Percentiles rank a stretch among this genome's conserved stretches.
Evolutionary conservation across 139 green algal species (phyloP).

Genomic region (Ulvella scutata): DNA sequence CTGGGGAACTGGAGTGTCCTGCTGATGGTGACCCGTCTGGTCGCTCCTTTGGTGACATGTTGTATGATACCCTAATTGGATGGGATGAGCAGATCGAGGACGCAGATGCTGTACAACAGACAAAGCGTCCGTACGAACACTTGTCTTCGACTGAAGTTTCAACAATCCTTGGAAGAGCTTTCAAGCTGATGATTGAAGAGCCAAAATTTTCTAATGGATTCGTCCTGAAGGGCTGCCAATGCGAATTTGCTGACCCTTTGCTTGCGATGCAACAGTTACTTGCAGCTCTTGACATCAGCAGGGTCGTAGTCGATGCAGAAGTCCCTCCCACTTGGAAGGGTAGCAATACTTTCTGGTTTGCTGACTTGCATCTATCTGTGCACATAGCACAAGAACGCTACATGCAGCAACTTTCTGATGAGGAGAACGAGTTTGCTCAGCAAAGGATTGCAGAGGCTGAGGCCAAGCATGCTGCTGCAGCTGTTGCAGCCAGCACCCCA

Average conservation of each 20-base stretch:
- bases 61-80: neutral
- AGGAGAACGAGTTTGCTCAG: too few relatives aligned
- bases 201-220: neutral
- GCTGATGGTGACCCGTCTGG: neutral
- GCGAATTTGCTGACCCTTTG: neutral
- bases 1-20: constrained; percentile 17
- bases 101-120: neutral
- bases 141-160: too few relatives aligned
- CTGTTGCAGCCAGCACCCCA: too few relatives aligned
- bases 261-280: too few relatives aligned
- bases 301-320: too few relatives aligned
- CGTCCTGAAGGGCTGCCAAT: neutral
- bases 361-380: neutral
- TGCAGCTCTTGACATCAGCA: too few relatives aligned
- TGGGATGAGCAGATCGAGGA: too few relatives aligned
- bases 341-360: neutral
- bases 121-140: too few relatives aligned
- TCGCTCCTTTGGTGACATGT: neutral
- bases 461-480: too few relatives aligned
- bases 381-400: neutral
- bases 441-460: too few relatives aligned
- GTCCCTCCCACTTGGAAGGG: neutral
- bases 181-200: too few relatives aligned
- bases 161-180: too few relatives aligned
- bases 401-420: neutral